Percentiles rank a stretch among this genome's conserved stretches.
Evolutionary conservation across 1,284 basidiomycete species (phyloP).

Genomic region (Puccinia polysora): DNA sequence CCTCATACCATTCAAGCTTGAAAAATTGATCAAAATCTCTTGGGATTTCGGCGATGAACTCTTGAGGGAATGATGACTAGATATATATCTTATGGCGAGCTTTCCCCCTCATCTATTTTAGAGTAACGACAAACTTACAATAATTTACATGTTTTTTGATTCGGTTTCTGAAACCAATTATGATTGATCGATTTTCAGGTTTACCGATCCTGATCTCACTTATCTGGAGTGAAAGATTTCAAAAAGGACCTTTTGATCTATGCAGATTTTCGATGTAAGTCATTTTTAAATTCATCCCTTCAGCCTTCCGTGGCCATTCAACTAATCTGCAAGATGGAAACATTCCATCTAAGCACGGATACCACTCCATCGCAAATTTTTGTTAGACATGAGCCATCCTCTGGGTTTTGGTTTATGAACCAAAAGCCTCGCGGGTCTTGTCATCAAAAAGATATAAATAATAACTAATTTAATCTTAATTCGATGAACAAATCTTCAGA

Average conservation of each 20-base stretch:
- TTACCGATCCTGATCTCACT: slow-evolving; percentile 67
- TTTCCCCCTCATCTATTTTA: no score
- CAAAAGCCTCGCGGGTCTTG: slow-evolving; percentile 52
- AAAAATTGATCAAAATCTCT: slow-evolving; percentile 12
- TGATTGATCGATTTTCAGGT: slow-evolving; percentile 54
- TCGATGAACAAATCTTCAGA: slow-evolving; percentile 52
- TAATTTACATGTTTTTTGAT: neutral
- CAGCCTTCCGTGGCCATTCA: no score
- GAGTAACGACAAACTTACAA: no score
- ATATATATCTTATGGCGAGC: slow-evolving; percentile 3
- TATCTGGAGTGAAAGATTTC: slow-evolving; percentile 61
- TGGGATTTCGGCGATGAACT: neutral
- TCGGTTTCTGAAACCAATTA: neutral
- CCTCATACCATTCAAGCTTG: neutral
- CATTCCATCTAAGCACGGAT: no score
- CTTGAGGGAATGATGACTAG: neutral
- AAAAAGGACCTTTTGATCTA: slow-evolving; percentile 68
- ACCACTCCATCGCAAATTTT: no score
- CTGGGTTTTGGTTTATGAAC: no score
- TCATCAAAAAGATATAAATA: slow-evolving; percentile 60
- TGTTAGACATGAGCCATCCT: no score
- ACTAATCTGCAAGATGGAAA: no score
- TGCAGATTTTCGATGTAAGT: slow-evolving; percentile 51
- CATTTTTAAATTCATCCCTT: slow-evolving; percentile 55
- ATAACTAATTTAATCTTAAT: slow-evolving; percentile 60